These are phyloP conservation scores for Apiospora koreana DNA, from an alignment of 2,329 filamentous ascomycete species.

Conservation along the genomic window DNA sequence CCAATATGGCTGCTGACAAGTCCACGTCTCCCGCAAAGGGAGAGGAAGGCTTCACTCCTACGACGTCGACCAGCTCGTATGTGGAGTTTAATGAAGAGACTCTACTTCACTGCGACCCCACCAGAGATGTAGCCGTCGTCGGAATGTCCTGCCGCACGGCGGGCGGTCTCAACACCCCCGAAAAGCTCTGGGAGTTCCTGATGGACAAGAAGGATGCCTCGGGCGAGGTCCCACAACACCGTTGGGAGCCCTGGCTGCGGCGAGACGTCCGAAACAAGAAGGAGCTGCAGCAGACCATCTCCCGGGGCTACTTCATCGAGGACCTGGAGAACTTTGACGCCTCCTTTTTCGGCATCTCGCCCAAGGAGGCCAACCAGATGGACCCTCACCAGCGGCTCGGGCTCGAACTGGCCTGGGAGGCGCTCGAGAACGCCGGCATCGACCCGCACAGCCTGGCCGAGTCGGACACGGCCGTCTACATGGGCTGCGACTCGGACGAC, in stretches of 20 bases:
- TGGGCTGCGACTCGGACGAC: constrained; percentile 36
- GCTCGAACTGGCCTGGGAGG: constrained; percentile 42
- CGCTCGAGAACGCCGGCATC: constrained; percentile 65
- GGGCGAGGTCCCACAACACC: constrained; percentile 18
- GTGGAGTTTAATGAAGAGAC: no score
- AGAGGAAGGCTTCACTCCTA: no score
- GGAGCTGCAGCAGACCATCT: constrained; percentile 22
- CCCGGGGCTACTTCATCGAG: constrained; percentile 18
- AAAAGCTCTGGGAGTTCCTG: constrained; percentile 21
- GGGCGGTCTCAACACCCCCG: constrained; percentile 19
- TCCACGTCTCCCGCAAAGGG: no score
- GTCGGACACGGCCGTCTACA: constrained; percentile 31
- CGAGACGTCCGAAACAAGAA: constrained; percentile 20
- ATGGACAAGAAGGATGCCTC: constrained; percentile 21
- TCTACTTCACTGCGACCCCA: no score
- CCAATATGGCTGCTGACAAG: no score
- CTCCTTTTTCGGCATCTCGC: constrained; percentile 27
- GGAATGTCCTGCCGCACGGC: constrained; percentile 22
- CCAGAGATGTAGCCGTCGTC: constrained; percentile 21
- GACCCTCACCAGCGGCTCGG: constrained; percentile 26
- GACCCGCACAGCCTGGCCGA: constrained; percentile 44
- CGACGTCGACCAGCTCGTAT: no score
- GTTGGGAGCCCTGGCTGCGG: constrained; percentile 22
- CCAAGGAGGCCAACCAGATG: constrained; percentile 25
- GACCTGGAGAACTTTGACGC: constrained; percentile 25